Evolutionary conservation across 192 early-diverging fungal species (phyloP).

Genomic region (Phlyctochytrium arcticum): DNA sequence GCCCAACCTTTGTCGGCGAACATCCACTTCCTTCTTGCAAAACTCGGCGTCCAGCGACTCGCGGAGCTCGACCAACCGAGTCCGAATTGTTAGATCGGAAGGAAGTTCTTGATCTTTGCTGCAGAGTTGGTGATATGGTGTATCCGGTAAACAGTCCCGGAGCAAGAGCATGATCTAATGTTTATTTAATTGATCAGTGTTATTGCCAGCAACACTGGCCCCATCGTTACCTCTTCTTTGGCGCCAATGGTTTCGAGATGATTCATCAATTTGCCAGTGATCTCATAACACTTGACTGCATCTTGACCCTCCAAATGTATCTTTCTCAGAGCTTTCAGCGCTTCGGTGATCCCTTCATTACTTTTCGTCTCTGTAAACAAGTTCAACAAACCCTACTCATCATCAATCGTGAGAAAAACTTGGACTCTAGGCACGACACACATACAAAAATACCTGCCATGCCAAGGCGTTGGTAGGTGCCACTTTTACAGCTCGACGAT

Average conservation of each 20-base stretch:
- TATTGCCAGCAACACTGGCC: not conserved
- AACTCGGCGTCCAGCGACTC: slow-evolving; percentile 40
- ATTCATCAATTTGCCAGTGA: slow-evolving; percentile 17
- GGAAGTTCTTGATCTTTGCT: not conserved
- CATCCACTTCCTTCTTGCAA: slow-evolving; percentile 56
- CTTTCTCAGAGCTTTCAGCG: slow-evolving; percentile 12
- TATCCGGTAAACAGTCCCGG: not conserved
- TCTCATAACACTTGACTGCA: slow-evolving; percentile 7
- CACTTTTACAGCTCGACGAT: slow-evolving; percentile 24
- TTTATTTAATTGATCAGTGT: not conserved
- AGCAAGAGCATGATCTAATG: not conserved
- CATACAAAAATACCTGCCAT: slow-evolving; percentile 25
- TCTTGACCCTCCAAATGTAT: slow-evolving; percentile 16
- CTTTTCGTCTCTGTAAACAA: slow-evolving; percentile 24
- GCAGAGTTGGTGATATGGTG: not conserved
- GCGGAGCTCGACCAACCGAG: slow-evolving; percentile 41
- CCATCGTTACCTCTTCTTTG: not conserved
- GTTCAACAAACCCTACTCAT: slow-evolving; percentile 22
- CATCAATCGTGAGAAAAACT: too few relatives aligned
- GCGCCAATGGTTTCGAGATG: not conserved
- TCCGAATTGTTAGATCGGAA: slow-evolving; percentile 22
- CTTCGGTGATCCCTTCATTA: slow-evolving; percentile 16
- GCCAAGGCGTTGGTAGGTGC: slow-evolving; percentile 27
- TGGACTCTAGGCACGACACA: too few relatives aligned
- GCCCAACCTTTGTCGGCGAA: slow-evolving; percentile 63